Base-by-base conservation (phyloP, 192 early-diverging fungal genomes). In the Podila epicladia region DNA sequence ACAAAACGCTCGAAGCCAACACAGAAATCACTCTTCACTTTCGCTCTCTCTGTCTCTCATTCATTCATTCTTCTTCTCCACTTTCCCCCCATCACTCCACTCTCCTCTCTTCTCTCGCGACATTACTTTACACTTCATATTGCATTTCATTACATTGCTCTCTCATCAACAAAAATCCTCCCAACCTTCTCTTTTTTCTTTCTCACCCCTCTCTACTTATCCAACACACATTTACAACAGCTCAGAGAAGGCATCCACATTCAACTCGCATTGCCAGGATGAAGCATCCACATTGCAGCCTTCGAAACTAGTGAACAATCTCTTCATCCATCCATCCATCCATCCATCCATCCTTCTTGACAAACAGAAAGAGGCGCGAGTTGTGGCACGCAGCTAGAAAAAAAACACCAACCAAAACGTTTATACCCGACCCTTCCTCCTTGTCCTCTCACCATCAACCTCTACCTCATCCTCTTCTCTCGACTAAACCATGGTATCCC, bases 401-500 rank as follows among this genome's bases (percentile, higher is more conserved):
- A 58, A 58, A 28, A 31, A 61, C 9, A n/a, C 7, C 37, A n/a
- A 64, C 35, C 9, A 37, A 13, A 38, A 41, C 33, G 62, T 45
- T 41, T 35, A 24, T 31, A 20, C 13, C n/a, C 13, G 19, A 35
- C 12, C 45, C 51, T 31, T 13, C 17, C 24, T 57, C 49, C 35
- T 58, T 48, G 32, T 15, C 57, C n/a, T 48, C 9, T 3, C 19
- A 20, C 63, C 7, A 0, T 35, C 38, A 45, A 64, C 33, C 51
- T 31, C 29, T 4, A 7, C 8, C 5, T 28, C 48, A 48, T 28
- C 62, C 37, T 35, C 28, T 29, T 29, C 29, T 29, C 50, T 22
- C 24, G 17, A 41, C 9, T 38, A 6, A 37, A 22, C 29, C 55
- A 78, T 67, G 58, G 62, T 68, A 9, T 58, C 38, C 7, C 62